Evolutionary conservation across 2,329 filamentous ascomycete genomes (phyloP).

Genomic region (Ophiostoma angusticollis): DNA sequence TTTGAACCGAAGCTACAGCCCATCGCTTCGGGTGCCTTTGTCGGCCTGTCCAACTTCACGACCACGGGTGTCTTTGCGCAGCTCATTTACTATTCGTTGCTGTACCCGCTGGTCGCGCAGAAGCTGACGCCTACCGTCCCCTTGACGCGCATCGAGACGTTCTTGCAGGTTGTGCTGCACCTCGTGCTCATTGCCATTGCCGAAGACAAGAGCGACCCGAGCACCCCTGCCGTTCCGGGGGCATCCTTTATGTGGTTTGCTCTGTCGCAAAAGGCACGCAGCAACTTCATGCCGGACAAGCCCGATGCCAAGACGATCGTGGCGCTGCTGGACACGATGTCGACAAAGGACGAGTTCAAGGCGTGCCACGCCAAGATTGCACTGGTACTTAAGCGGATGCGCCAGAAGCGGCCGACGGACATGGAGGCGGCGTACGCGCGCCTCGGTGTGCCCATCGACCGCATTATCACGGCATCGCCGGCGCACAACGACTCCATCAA

Average conservation of each 20-base stretch:
- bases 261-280: constrained; percentile 49
- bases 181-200: constrained; percentile 72
- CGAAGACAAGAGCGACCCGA: constrained; percentile 69
- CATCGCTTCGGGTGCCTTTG: constrained; percentile 67
- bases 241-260: constrained; percentile 55
- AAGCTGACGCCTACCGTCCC: constrained; percentile 62
- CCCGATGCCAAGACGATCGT: constrained; percentile 49
- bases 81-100: constrained; percentile 74
- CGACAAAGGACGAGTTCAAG: constrained; percentile 61
- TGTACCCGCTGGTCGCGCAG: constrained; percentile 63
- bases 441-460: constrained; percentile 58
- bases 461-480: constrained; percentile 73
- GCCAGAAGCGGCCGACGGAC: constrained; percentile 62
- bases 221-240: constrained; percentile 18
- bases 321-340: constrained; percentile 48
- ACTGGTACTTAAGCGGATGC: constrained; percentile 71
- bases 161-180: constrained; percentile 83
- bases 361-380: constrained; percentile 73
- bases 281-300: constrained; percentile 39
- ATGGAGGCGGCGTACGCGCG: constrained; percentile 57
- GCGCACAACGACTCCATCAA: constrained; percentile 49
- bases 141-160: constrained; percentile 73
- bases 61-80: constrained; percentile 77
- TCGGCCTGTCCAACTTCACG: constrained; percentile 65
- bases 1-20: constrained; percentile 75